Evolutionary conservation across 1,284 basidiomycete species (phyloP).

Genomic region (Phellopilus nigrolimitatus): DNA sequence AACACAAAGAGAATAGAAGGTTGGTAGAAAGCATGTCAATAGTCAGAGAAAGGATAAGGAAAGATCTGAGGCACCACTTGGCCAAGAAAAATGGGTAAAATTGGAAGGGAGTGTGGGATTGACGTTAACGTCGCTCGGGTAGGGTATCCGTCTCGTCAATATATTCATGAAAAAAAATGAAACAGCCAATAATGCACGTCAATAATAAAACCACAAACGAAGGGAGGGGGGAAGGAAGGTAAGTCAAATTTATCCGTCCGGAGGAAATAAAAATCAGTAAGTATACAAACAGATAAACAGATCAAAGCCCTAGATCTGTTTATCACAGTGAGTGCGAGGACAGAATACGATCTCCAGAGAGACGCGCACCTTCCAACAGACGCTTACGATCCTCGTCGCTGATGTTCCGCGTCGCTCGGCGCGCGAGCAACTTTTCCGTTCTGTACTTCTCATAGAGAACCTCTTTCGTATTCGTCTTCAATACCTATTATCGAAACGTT

Average conservation of each 20-base stretch:
- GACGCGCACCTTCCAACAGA: constrained; percentile 58
- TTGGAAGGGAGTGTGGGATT: not conserved
- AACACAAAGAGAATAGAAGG: too few relatives aligned
- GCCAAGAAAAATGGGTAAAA: not conserved
- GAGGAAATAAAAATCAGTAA: not conserved
- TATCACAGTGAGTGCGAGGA: constrained; percentile 31
- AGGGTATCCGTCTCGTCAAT: too few relatives aligned
- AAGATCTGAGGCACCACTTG: not conserved
- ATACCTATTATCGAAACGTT: constrained; percentile 43
- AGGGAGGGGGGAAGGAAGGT: not conserved
- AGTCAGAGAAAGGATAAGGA: not conserved
- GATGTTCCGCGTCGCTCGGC: constrained; percentile 72
- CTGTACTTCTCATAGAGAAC: constrained; percentile 80
- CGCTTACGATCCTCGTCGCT: constrained; percentile 65
- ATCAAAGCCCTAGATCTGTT: constrained; percentile 41
- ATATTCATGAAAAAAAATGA: too few relatives aligned
- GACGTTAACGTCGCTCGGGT: too few relatives aligned
- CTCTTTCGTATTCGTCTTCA: constrained; percentile 75
- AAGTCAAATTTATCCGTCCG: too few relatives aligned
- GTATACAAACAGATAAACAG: constrained; percentile 20
- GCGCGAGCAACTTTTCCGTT: constrained; percentile 78
- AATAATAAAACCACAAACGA: not conserved
- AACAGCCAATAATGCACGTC: not conserved
- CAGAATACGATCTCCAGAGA: constrained; percentile 18
- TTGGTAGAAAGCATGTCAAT: not conserved